Evolutionary conservation across 495 filamentous ascomycete species (phyloP).

Genomic region (Letharia lupina): DNA sequence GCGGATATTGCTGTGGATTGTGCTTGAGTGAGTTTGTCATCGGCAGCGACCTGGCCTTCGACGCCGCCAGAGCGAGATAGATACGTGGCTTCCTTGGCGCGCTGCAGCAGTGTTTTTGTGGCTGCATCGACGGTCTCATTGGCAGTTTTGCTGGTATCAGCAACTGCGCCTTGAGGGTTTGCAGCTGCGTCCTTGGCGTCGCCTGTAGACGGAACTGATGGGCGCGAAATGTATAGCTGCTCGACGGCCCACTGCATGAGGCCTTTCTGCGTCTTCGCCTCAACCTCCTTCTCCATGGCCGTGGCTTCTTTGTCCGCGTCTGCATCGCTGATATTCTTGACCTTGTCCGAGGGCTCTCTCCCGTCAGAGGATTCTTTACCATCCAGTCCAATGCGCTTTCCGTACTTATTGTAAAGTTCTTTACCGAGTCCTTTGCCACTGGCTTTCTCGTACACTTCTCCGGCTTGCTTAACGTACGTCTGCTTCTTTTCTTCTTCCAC

Average conservation of each 20-base stretch:
- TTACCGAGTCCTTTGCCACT: constrained; percentile 31
- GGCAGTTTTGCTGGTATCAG: constrained; percentile 14
- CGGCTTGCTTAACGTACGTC: constrained; percentile 39
- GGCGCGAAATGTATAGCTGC: constrained; percentile 23
- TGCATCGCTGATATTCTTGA: constrained; percentile 22
- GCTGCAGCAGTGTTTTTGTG: constrained; percentile 20
- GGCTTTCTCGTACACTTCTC: constrained; percentile 1
- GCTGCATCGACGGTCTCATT: constrained; percentile 14
- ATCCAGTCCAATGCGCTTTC: constrained; percentile 19
- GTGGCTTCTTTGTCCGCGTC: constrained; percentile 22
- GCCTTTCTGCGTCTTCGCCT: constrained; percentile 47
- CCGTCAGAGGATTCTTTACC: constrained; percentile 16
- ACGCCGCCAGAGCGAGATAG: constrained; percentile 20
- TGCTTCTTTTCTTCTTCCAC: constrained; percentile 46
- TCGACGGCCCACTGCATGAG: constrained; percentile 31
- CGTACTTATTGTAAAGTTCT: constrained; percentile 30
- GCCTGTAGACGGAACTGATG: constrained; percentile 2
- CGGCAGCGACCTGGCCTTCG: constrained; percentile 11
- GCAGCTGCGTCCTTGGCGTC: constrained; percentile 3
- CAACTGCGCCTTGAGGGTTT: constrained; percentile 18
- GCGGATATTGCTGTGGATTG: constrained; percentile 5
- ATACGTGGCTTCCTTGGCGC: constrained; percentile 21
- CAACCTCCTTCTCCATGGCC: constrained; percentile 36
- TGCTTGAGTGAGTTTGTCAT: constrained; percentile 12
- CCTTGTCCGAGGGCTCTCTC: constrained; percentile 26